Evolutionary conservation across 139 green algal genomes (phyloP), one percentile per base, ranked within the genome.

Genomic region (Chlorella sp.): DNA sequence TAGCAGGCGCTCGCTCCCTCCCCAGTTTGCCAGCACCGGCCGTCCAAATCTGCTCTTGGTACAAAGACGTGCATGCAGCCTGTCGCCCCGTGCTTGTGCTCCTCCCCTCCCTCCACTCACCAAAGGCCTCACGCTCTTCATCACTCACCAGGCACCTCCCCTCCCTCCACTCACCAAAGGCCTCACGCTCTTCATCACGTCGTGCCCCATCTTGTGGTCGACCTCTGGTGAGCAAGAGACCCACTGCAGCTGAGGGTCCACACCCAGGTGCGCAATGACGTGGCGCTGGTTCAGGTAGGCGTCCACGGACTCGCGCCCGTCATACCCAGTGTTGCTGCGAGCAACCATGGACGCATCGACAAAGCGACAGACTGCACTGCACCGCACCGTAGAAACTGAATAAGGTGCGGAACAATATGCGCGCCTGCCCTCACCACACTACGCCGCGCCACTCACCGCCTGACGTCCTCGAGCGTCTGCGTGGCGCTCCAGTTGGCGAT

Each of bases 121-220:
- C 34, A 81, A 68, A n/a, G 71, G 64, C 29, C 78, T 79, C 49
- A 82, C 75, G 34, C 31, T 71, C 51, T 82, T 80, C 83, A 89
- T 89, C 20, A 89, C 76, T n/a, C n/a, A n/a, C n/a, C n/a, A n/a
- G n/a, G n/a, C n/a, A n/a, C n/a, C n/a, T n/a, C n/a, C n/a, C n/a
- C n/a, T n/a, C n/a, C n/a, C n/a, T n/a, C n/a, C n/a, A n/a, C 42
- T 55, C 17, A 80, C 70, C 34, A 81, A 68, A n/a, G 71, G 64
- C 29, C 78, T 79, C 49, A 82, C 75, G 34, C 31, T 71, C 51
- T 82, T 80, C 83, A 89, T 89, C 20, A 89, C 76, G 70, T 89
- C 83, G 59, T 77, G 73, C 0, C 73, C 80, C 73, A 89, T 63
- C 3, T 78, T 60, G 2, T 3, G 20, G 51, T 89, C 83, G 30